Evolutionary conservation across 2,329 filamentous ascomycete genomes (phyloP).

Genomic region (Colletotrichum paranaense): DNA sequence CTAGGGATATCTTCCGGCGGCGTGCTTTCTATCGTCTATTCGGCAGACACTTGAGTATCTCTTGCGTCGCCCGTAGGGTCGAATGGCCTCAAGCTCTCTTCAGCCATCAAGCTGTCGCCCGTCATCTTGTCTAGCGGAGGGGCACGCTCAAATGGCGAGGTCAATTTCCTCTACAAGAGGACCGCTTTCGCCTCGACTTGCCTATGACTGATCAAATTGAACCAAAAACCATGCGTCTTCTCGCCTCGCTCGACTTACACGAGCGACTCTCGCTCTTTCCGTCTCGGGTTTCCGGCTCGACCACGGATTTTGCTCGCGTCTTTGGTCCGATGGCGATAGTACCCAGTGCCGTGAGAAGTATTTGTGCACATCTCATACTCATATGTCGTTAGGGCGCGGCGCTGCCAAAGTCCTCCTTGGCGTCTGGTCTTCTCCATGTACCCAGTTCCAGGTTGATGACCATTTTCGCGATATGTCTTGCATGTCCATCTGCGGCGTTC

Average conservation of each 20-base stretch:
- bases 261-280: background rate
- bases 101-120: background rate
- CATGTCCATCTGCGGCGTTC: background rate
- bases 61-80: background rate
- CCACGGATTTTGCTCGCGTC: background rate
- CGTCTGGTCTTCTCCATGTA: constrained; percentile 79
- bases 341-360: background rate
- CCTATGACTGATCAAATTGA: background rate
- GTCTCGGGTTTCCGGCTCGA: background rate
- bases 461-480: background rate
- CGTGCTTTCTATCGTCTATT: background rate
- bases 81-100: background rate
- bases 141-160: background rate
- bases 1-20: background rate
- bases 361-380: background rate
- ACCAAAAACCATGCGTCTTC: background rate
- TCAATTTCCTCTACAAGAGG: background rate
- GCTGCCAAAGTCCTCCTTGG: constrained; percentile 75
- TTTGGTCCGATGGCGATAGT: background rate
- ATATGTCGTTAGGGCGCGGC: constrained; percentile 35
- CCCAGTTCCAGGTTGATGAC: constrained; percentile 74
- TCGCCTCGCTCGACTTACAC: background rate
- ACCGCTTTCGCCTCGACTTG: background rate
- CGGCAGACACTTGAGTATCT: background rate
- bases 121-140: background rate